Percentiles rank a stretch among this genome's conserved stretches.
Evolutionary conservation across 345 rosid genomes (phyloP).

Genomic region (Euclidium syriacum): DNA sequence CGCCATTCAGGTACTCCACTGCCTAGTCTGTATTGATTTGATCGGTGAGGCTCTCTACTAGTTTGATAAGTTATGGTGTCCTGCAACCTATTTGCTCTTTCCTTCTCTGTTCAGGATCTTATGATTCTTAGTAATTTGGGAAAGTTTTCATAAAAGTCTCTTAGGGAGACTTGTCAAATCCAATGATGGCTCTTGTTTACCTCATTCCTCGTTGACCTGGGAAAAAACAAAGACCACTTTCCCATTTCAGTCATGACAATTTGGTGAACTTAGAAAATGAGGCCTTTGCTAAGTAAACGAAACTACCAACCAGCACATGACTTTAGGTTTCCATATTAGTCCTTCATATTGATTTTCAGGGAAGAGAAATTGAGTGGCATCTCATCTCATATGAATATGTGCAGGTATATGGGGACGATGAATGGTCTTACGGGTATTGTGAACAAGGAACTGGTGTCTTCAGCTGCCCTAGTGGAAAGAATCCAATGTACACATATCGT

Average conservation of each 20-base stretch:
- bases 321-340: neutral
- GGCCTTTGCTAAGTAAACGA: neutral
- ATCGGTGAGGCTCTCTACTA: neutral
- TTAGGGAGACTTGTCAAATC: neutral
- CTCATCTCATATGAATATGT: neutral
- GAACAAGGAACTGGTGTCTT: constrained; percentile 94
- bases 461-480: constrained; percentile 72
- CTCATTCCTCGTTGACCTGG: constrained; percentile 7
- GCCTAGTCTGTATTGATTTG: no score
- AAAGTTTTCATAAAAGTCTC: neutral
- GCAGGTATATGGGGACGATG: constrained; percentile 85
- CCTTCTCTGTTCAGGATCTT: neutral
- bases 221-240: neutral
- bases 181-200: constrained; percentile 2
- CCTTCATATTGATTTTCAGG: neutral
- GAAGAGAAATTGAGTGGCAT: constrained; percentile 15
- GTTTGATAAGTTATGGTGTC: neutral
- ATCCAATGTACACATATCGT: constrained; percentile 86
- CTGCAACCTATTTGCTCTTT: neutral
- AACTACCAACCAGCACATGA: neutral
- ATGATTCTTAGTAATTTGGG: neutral
- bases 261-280: neutral
- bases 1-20: constrained; percentile 94
- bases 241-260: neutral
- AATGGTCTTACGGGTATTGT: constrained; percentile 96